Conservation (phyloP, 331 rosid genomes). For the Ulmus americana region DNA sequence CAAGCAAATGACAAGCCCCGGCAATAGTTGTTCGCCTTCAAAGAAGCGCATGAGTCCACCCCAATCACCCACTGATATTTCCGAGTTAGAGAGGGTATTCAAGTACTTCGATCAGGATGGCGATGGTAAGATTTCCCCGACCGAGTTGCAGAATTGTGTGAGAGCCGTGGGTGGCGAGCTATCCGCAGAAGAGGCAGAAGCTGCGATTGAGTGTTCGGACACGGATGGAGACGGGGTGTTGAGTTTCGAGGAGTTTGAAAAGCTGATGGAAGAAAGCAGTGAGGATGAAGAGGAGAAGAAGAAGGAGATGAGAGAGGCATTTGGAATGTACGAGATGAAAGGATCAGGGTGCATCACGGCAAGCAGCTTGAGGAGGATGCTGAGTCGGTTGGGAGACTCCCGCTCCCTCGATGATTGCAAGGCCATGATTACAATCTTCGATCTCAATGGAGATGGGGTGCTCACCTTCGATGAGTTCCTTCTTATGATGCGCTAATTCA, state of each 20-base stretch:
- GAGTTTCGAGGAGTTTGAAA: conserved; percentile 28
- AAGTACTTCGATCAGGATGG: conserved; percentile 33
- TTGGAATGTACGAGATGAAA: conserved; percentile 31
- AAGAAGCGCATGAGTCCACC: too few species aligned
- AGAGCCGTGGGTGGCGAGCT: conserved; percentile 19
- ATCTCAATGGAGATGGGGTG: conserved; percentile 45
- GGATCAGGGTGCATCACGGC: conserved; percentile 36
- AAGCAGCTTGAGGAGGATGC: conserved; percentile 38
- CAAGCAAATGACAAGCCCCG: too few species aligned
- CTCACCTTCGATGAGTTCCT: conserved; percentile 44
- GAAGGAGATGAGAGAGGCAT: conserved; percentile 35
- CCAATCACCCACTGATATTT: too few species aligned
- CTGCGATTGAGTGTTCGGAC: conserved; percentile 26
- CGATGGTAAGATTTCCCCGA: conserved; percentile 38
- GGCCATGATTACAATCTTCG: conserved; percentile 32
- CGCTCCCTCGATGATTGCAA: conserved; percentile 31
- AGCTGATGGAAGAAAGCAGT: conserved; percentile 22
- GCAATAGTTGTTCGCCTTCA: too few species aligned
- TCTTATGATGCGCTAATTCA: conserved; percentile 30
- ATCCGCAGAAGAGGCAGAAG: conserved; percentile 28
- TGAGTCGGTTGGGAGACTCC: conserved; percentile 26
- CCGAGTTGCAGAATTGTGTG: conserved; percentile 29
- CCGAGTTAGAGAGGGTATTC: conserved; percentile 15
- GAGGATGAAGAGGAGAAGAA: conserved; percentile 28
- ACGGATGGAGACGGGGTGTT: conserved; percentile 41